Evolutionary conservation across 306 rosid species (phyloP).

Genomic region (Amphicarpaea edgeworthii): DNA sequence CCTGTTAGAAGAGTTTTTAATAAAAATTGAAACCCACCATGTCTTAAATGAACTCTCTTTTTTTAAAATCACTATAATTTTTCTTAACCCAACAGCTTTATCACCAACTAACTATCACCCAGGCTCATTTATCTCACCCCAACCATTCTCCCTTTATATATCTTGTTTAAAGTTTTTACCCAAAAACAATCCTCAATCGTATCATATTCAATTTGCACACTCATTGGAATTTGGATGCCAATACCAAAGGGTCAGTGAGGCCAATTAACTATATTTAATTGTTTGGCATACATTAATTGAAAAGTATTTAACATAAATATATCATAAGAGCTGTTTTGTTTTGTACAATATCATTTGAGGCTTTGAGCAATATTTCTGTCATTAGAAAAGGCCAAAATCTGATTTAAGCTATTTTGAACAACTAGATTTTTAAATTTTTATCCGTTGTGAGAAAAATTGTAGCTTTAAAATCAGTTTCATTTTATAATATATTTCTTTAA

Average conservation of each 20-base stretch:
- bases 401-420: slow-evolving; percentile 19
- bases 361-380: neutral
- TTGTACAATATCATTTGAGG: neutral
- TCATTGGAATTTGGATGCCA: neutral
- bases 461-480: neutral
- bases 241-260: neutral
- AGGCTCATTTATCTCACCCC: slow-evolving; percentile 21
- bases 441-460: neutral
- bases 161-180: neutral
- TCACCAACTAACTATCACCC: neutral
- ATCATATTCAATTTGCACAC: neutral
- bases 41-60: neutral
- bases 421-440: neutral
- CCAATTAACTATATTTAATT: neutral
- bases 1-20: neutral
- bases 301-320: neutral
- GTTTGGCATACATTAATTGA: neutral
- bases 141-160: neutral
- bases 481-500: neutral
- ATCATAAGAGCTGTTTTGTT: neutral
- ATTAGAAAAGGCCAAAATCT: slow-evolving; percentile 13
- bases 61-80: neutral
- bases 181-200: neutral
- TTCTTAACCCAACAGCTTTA: neutral
- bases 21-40: slow-evolving; percentile 12